These are phyloP conservation scores for Aspergillus ochraceoroseus DNA, from an alignment of 2,329 filamentous ascomycete species.

Conservation along the genomic window DNA sequence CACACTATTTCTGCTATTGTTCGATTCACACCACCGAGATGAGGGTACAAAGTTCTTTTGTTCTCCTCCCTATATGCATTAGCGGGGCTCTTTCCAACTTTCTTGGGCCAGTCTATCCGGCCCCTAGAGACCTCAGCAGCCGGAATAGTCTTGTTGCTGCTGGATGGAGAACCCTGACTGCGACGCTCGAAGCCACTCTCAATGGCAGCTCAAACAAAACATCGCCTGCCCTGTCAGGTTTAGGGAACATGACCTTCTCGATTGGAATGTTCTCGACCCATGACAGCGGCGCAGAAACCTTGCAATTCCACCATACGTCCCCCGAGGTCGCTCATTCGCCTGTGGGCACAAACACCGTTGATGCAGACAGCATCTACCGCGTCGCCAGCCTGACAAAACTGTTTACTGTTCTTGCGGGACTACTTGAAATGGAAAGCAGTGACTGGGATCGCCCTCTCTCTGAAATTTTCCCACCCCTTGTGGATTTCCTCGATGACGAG, in stretches of 20 bases:
- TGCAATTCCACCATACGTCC: constrained; percentile 38
- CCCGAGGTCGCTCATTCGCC: constrained; percentile 30
- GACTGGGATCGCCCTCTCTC: constrained; percentile 46
- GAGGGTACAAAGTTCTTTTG: constrained; percentile 2
- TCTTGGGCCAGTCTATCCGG: constrained; percentile 33
- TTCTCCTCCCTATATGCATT: constrained; percentile 6
- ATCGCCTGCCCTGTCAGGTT: constrained; percentile 1
- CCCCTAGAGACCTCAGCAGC: constrained; percentile 34
- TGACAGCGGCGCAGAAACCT: constrained; percentile 27
- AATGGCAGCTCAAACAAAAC: constrained; percentile 17
- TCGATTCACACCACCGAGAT: too few relatives aligned
- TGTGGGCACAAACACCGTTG: constrained; percentile 35
- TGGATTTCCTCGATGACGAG: constrained; percentile 22
- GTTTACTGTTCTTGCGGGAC: constrained; percentile 38
- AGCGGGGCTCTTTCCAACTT: constrained; percentile 16
- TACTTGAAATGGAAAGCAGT: constrained; percentile 32
- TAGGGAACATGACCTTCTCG: constrained; percentile 40
- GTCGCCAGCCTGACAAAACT: constrained; percentile 42
- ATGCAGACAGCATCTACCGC: constrained; percentile 44
- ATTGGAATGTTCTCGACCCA: constrained; percentile 40
- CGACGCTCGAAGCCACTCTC: constrained; percentile 19
- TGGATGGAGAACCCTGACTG: constrained; percentile 35
- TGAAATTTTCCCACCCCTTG: constrained; percentile 44
- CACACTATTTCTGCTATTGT: too few relatives aligned
- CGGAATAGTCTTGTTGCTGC: constrained; percentile 30